Conservation (phyloP, 805 yeast genomes). For the Blastobotrys attinorum region DNA sequence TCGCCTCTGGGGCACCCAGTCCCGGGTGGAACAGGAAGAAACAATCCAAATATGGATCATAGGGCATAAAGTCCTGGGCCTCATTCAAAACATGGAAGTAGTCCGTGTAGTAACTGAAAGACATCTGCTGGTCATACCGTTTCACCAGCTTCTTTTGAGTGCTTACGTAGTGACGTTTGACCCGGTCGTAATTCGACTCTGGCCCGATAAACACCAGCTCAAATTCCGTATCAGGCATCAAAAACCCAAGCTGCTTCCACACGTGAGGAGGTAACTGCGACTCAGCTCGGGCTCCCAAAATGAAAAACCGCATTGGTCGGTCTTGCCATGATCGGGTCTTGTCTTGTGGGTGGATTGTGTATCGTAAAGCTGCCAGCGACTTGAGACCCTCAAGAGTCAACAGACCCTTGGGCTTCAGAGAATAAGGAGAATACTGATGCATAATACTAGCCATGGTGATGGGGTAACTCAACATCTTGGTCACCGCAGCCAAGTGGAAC, state of each 20-base stretch:
- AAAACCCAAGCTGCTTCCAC: slow-evolving; percentile 85
- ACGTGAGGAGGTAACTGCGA: slow-evolving; percentile 89
- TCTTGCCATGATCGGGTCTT: slow-evolving; percentile 58
- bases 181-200: slow-evolving; percentile 72
- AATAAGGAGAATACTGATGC: slow-evolving; percentile 81
- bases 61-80: slow-evolving; percentile 92
- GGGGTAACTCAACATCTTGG: slow-evolving; percentile 91
- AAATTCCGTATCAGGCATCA: slow-evolving; percentile 75
- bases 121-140: slow-evolving; percentile 64
- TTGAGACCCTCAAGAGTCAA: slow-evolving; percentile 87
- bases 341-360: slow-evolving; percentile 74
- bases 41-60: slow-evolving; percentile 90
- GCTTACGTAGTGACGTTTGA: slow-evolving; percentile 52
- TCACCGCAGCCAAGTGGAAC: slow-evolving; percentile 89
- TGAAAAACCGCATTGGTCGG: slow-evolving; percentile 81
- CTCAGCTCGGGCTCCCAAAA: slow-evolving; percentile 89
- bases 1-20: slow-evolving; percentile 70
- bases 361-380: slow-evolving; percentile 85
- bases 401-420: slow-evolving; percentile 76
- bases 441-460: slow-evolving; percentile 76
- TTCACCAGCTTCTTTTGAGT: slow-evolving; percentile 46
- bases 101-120: slow-evolving; percentile 77
- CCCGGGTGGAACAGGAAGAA: slow-evolving; percentile 97
- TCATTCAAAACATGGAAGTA: slow-evolving; percentile 88
- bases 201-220: slow-evolving; percentile 94